Conservation (phyloP, 352 stramenopile genomes). For the Phytophthora aleatoria region DNA sequence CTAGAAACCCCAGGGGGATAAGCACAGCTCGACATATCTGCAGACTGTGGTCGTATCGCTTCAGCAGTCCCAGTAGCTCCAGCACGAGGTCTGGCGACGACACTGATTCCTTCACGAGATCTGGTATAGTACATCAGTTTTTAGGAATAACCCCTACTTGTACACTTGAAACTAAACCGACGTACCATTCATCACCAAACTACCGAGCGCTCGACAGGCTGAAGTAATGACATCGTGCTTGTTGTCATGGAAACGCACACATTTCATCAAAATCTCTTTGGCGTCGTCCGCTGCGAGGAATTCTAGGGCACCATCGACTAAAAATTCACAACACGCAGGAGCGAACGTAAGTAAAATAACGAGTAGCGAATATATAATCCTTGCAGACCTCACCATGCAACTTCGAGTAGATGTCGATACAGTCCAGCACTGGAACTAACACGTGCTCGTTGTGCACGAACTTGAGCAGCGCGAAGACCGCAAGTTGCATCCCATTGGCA, state of each 20-base stretch:
- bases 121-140: conserved; percentile 24
- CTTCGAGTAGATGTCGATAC: conserved; percentile 73
- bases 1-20: conserved; percentile 65
- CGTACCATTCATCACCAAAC: conserved; percentile 76
- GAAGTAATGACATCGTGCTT: conserved; percentile 70
- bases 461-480: conserved; percentile 70
- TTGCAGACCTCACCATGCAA: conserved; percentile 50
- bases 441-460: conserved; percentile 77
- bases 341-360: conserved; percentile 1
- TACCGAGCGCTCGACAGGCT: conserved; percentile 65
- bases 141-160: too few relatives aligned
- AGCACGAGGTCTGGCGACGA: conserved; percentile 49
- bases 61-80: conserved; percentile 63
- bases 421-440: conserved; percentile 69
- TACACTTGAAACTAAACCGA: too few relatives aligned
- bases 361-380: neutral
- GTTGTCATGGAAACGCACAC: conserved; percentile 77
- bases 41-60: conserved; percentile 55
- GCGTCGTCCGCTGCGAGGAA: conserved; percentile 64
- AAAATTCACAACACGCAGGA: neutral
- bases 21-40: conserved; percentile 56
- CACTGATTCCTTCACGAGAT: conserved; percentile 75
- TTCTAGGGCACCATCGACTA: conserved; percentile 67
- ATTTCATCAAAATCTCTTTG: conserved; percentile 74
- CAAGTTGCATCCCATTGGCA: conserved; percentile 67